Percentiles rank a stretch among this genome's conserved stretches.
Conservation (phyloP, 2,329 filamentous ascomycete genomes). For the Dichotomopilus funicola region DNA sequence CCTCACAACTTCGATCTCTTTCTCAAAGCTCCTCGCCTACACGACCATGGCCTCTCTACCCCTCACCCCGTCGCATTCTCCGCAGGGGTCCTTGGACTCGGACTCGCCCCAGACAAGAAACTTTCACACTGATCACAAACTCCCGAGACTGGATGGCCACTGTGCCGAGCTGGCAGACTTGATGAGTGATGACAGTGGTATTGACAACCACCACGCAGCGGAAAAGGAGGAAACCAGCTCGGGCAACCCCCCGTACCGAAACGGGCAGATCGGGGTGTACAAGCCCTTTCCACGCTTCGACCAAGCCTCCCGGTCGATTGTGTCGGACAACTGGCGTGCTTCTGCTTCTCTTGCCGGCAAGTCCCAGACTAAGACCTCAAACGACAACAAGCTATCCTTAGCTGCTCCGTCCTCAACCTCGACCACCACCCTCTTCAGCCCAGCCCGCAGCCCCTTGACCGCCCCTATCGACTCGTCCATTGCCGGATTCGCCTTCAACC, state of each 20-base stretch:
- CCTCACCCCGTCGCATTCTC: not conserved
- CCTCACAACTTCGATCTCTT: not conserved
- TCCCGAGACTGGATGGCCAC: not conserved
- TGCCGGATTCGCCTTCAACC: not conserved
- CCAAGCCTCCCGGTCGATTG: constrained; percentile 6
- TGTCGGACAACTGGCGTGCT: constrained; percentile 11
- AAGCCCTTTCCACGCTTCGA: constrained; percentile 7
- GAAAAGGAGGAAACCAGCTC: not conserved
- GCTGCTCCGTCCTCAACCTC: not conserved
- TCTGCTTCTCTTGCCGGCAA: too few relatives aligned
- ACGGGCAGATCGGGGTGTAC: not conserved
- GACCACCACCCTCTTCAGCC: not conserved
- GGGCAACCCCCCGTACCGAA: not conserved
- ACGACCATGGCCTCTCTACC: not conserved
- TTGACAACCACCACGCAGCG: not conserved
- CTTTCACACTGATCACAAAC: not conserved
- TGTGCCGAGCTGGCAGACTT: not conserved
- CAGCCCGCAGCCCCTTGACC: not conserved
- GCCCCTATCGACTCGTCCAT: not conserved
- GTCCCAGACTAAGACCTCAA: too few relatives aligned
- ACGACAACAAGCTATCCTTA: not conserved
- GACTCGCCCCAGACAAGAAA: not conserved
- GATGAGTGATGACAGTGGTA: not conserved
- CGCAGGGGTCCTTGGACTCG: not conserved
- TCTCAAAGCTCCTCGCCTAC: not conserved